Evolutionary conservation across 106 monocot species (phyloP).

Genomic region (Acorus gramineus): DNA sequence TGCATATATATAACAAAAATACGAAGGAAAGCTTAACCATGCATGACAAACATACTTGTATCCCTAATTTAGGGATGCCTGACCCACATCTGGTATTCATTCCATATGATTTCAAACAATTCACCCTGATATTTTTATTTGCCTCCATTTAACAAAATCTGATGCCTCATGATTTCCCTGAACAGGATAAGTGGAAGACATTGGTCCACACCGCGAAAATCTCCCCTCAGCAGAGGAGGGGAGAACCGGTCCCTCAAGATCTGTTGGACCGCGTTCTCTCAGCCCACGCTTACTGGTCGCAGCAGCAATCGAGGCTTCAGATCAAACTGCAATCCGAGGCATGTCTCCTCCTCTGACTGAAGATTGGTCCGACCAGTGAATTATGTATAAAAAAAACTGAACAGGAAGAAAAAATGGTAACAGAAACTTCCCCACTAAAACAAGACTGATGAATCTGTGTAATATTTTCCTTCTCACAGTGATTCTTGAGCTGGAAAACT

Average conservation of each 20-base stretch:
- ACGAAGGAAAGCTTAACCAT: no score
- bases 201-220: constrained; percentile 90
- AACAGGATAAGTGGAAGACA: constrained; percentile 98
- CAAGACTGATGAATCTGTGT: constrained; percentile 2
- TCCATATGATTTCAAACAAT: no score
- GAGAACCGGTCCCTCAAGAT: constrained; percentile 93
- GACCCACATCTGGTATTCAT: no score
- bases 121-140: no score
- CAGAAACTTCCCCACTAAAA: background rate
- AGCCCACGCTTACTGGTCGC: constrained; percentile 75
- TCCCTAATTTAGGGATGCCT: no score
- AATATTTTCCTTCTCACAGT: background rate
- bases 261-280: constrained; percentile 81
- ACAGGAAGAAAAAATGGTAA: background rate
- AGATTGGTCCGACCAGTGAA: background rate
- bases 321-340: constrained; percentile 17
- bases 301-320: constrained; percentile 78
- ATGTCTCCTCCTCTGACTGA: constrained; percentile 19
- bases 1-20: no score
- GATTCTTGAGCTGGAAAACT: constrained; percentile 10
- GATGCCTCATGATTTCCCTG: no score
- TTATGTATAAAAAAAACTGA: background rate
- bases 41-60: no score
- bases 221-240: constrained; percentile 83
- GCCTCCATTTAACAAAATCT: no score